Evolutionary conservation across 805 yeast species (phyloP), one percentile per base, ranked within the genome.

Genomic region (Danielia oregonensis): DNA sequence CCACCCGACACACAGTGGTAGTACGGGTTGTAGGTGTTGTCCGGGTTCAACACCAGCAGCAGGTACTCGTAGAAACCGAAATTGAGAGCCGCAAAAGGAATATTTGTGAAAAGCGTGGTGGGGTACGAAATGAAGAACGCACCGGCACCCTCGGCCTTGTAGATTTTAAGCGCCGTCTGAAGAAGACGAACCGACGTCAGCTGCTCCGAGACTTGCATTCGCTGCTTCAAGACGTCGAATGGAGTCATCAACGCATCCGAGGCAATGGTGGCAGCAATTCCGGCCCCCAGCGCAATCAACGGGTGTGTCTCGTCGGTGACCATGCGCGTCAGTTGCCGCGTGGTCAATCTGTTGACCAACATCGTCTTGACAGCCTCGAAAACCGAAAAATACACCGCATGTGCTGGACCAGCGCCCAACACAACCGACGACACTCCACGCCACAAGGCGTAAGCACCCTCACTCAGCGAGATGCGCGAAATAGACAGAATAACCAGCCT

Each of bases 401-500:
- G 98, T 3, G 97, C 97, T 2, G 98, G 98, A 5, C 98, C 98
- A n/a, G 98, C 97, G 24, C 98, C 98, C 42, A 91, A 55, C 2
- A 88, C 80, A 40, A 93, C 95, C 1, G 96, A 84, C 16, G 87
- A 80, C 12, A 91, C 86, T 36, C 98, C 98, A 54, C 95, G 73
- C 95, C 97, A 91, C 18, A 93, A 72, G 1, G 95, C 85, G 33
- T 76, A 54, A 5, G 91, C 83, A 2, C 98, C 98, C 59, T 91
- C 97, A 12, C 82, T 70, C 11, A 95, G 74, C n/a, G 86, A 72
- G 37, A 93, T 88, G 48, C 74, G 73, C 15, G 87, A 68, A 29
- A 87, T 78, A 16, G 93, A 79, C 28, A 74, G 68, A 17, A 86
- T 65, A 26, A 91, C 73, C 14, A 79, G 72, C 11, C 55, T 61